phyloP scores from a whole-genome alignment of 2,329 filamentous ascomycete genomes.

The Xylaria digitata region DNA sequence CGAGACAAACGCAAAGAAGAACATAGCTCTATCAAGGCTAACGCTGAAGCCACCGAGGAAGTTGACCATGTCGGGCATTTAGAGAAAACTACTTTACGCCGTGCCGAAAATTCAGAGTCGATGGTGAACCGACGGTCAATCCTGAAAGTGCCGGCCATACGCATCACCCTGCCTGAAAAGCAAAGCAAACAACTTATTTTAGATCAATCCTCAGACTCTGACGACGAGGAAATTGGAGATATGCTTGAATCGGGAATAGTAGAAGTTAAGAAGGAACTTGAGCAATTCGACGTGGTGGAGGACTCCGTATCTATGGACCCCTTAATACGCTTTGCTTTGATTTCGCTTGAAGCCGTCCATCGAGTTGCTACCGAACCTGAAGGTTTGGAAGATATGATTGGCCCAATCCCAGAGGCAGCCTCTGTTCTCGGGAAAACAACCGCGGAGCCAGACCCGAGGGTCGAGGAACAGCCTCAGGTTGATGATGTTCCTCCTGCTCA shows the following conservation, averaged over 20 bases:
- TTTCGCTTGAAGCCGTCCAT: conserved; percentile 62
- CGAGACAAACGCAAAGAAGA: conserved; percentile 42
- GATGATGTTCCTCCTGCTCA: conserved; percentile 16
- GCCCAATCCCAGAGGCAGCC: conserved; percentile 53
- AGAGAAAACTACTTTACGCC: conserved; percentile 25
- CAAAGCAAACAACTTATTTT: conserved; percentile 47
- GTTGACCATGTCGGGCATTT: conserved; percentile 10
- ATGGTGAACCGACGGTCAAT: conserved; percentile 21
- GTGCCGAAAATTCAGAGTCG: conserved; percentile 27
- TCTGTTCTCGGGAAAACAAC: conserved; percentile 40
- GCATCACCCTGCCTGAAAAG: conserved; percentile 43
- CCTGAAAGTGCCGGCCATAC: conserved; percentile 30
- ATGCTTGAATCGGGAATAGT: conserved; percentile 65
- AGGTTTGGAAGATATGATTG: conserved; percentile 57
- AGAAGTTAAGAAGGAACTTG: conserved; percentile 62
- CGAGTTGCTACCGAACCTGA: conserved; percentile 60
- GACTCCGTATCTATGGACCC: conserved; percentile 56
- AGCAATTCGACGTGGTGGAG: conserved; percentile 57
- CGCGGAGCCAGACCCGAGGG: conserved; percentile 38
- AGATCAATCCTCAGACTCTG: conserved; percentile 63
- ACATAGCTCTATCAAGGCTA: conserved; percentile 20
- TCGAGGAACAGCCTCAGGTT: conserved; percentile 39
- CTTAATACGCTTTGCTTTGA: conserved; percentile 59
- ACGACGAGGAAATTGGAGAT: conserved; percentile 69
- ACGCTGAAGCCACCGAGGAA: conserved; percentile 32